Evolutionary conservation across 208 protist species (phyloP).

Genomic region (Leishmania tarentolae): DNA sequence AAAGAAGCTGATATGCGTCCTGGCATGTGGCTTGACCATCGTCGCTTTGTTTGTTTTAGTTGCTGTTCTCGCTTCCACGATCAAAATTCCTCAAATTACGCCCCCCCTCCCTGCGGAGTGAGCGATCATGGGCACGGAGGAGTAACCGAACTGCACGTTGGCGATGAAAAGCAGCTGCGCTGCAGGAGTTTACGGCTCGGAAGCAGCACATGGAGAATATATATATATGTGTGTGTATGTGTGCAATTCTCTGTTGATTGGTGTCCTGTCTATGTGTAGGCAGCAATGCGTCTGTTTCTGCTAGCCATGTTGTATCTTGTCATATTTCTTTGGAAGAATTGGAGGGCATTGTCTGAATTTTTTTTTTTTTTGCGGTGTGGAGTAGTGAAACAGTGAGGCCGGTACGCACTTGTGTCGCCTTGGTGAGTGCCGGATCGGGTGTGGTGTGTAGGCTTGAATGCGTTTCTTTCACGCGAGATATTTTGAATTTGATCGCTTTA

Average conservation of each 20-base stretch:
- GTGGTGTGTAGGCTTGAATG: not conserved
- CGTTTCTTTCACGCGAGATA: not conserved
- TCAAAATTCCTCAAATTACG: not conserved
- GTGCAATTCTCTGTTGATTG: not conserved
- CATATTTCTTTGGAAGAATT: not conserved
- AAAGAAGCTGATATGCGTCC: slow-evolving; percentile 75
- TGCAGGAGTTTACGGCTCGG: not conserved
- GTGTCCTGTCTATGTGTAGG: not conserved
- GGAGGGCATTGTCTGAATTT: not conserved
- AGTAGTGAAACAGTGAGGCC: not conserved
- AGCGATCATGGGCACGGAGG: not conserved
- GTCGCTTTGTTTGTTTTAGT: slow-evolving; percentile 57
- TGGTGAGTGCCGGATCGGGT: not conserved
- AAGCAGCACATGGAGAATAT: not conserved
- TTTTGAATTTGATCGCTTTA: not conserved
- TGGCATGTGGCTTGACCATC: slow-evolving; percentile 46
- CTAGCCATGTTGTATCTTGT: not conserved
- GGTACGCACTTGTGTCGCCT: not conserved
- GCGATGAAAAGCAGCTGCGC: not conserved
- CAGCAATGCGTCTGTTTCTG: not conserved
- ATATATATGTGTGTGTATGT: no score
- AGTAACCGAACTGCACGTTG: not conserved
- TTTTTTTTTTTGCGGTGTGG: not conserved
- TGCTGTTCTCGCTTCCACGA: slow-evolving; percentile 36
- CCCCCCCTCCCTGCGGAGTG: no score